Base-by-base conservation (phyloP, 306 rosid species). In the Heteromeles arbutifolia region DNA sequence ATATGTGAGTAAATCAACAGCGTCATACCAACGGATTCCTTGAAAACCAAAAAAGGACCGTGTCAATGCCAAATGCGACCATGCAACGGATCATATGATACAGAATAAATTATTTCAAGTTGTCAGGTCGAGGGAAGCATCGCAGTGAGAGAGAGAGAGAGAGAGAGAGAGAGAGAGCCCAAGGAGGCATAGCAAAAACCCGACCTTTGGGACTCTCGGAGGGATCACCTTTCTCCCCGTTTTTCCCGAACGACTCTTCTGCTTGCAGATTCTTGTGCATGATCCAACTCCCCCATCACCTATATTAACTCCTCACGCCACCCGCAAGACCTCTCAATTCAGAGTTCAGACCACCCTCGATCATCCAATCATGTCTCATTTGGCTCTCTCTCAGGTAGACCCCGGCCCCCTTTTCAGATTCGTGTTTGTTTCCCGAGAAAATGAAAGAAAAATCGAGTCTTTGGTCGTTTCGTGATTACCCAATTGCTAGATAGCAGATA, bases 131-230 rank as follows among this genome's bases (percentile, higher is more conserved):
- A 43, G 25, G 29, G 6, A 24, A 39, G 66, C 67, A 61, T 61
- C 31, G 7, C 53, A 19, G 54, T 3, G 65, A 57, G 53, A 11
- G 19, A 26, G 65, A 21, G 26, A 6, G 58, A 53, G 64, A 63
- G 34, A 43, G 52, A 44, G 37, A 53, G 50, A 41, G 48, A 13
- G 53, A 41, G 45, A 12, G 18, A 19, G 72, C 68, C 69, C 14
- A 62, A 68, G 76, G 68, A 79, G 75, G 78, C 78, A 41, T 54
- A 31, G 14, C 31, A 15, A 21, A 74, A 75, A 43, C 48, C 54
- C 80, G 91, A 67, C 91, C 84, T 45, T 85, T 87, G 81, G 74
- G 43, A 48, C 67, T 39, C 71, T 74, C 89, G 84, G 86, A 87
- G 69, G 89, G 91, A 41, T 79, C 83, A 77, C 57, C n/a, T 64